phyloP scores from a whole-genome alignment of 2,329 filamentous ascomycete genomes.

The Pseudonectria buxi region DNA sequence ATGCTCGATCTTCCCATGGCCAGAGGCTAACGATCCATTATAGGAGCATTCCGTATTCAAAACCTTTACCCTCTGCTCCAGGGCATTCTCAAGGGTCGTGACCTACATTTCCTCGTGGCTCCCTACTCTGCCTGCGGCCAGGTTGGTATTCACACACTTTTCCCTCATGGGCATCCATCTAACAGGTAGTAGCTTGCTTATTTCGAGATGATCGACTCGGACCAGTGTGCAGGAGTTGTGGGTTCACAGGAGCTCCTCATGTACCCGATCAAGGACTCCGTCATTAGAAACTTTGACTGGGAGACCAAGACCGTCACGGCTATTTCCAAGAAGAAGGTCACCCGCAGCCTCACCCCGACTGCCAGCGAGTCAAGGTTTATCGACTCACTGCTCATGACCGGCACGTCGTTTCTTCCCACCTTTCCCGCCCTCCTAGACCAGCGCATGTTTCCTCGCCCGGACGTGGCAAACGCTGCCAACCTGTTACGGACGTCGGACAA shows the following conservation, averaged over 20 bases:
- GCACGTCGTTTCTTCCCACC: conserved; percentile 69
- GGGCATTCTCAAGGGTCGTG: conserved; percentile 60
- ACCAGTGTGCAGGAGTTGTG: conserved; percentile 69
- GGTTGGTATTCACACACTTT: conserved; percentile 41
- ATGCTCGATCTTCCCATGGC: conserved; percentile 1
- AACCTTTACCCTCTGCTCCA: conserved; percentile 74
- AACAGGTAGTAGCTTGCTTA: conserved; percentile 59
- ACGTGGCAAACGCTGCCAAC: conserved; percentile 69
- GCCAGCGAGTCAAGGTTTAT: conserved; percentile 67
- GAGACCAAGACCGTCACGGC: conserved; percentile 56
- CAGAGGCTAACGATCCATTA: conserved; percentile 20
- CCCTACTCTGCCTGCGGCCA: conserved; percentile 85
- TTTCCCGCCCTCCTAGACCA: conserved; percentile 69
- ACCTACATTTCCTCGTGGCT: conserved; percentile 71
- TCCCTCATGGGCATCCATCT: conserved; percentile 3
- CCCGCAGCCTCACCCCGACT: conserved; percentile 59
- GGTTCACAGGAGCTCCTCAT: conserved; percentile 79
- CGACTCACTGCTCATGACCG: conserved; percentile 76
- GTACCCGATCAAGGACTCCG: conserved; percentile 72
- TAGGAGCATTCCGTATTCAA: conserved; percentile 65
- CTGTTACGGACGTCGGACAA: conserved; percentile 64
- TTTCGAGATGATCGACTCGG: conserved; percentile 60
- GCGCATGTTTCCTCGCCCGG: conserved; percentile 47
- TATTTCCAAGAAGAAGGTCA: conserved; percentile 61
- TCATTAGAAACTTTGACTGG: conserved; percentile 64